Base-by-base conservation (phyloP, 2,329 filamentous ascomycete species). In the Colletotrichum musae region DNA sequence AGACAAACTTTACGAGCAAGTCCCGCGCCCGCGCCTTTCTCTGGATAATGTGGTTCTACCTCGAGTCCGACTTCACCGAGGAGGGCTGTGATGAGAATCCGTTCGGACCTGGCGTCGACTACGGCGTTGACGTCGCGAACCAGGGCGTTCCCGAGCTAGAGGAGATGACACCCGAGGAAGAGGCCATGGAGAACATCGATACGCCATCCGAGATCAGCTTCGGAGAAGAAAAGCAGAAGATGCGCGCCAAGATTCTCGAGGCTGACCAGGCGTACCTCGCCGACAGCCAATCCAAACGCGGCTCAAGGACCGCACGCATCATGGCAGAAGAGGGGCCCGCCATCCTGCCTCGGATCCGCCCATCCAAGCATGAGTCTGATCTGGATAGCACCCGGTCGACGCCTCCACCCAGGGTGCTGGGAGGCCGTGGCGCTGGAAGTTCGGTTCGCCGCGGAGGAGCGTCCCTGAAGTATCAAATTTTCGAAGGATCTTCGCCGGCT, bases 11-110 rank as follows among this genome's bases (percentile, higher is more conserved):
- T 70, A 94, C 91, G 66, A 98, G 95, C 80, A 83, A 86, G 73
- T 97, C 94, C 71, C 89, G 96, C 71, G 95, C 96, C 1, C 91
- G 85, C 52, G 95, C 95, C 0, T 99, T 99, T 74, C 83, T 99
- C 21, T 99, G 96, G 96, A 85, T 99, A 72, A 97, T 99, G 91
- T 99, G 96, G 96, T 98, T 96, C 85, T 98, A 99, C 77, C 87
- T 99, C 18, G 96, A 99, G 79, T 97, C 95, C 32, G 94, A 98
- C 78, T 98, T 98, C 74, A 93, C 93, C 0, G 90, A 92, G 74
- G 93, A 97, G 75, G 94, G 93, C 64, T 95, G 94, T 52, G 87
- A 94, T 56, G 92, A 93, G 74, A 99, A 99, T 76, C 96, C 96
- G 0, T 99, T 98, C 75, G 96, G 96, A 0, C 78, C 85, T 12